These are phyloP conservation scores for Fusarium tricinctum DNA, from an alignment of 2,329 filamentous ascomycete genomes.

Conservation along the genomic window DNA sequence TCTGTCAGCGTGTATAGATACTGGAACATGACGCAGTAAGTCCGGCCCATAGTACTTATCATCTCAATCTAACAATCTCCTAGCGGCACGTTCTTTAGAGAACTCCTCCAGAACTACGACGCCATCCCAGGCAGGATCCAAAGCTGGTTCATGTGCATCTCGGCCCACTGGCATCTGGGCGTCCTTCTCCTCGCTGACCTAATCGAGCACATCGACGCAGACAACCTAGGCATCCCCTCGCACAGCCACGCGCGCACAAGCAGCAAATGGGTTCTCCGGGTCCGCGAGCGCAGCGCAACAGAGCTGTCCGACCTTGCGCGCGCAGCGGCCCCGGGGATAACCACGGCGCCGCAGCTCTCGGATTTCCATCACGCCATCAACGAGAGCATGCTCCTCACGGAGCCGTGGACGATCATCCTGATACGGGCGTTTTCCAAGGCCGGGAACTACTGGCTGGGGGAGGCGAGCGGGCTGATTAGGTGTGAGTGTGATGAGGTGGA, in stretches of 20 bases:
- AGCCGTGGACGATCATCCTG: constrained; percentile 70
- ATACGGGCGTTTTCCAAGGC: constrained; percentile 66
- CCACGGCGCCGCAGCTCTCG: constrained; percentile 38
- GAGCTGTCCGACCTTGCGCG: constrained; percentile 64
- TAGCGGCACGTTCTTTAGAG: constrained; percentile 62
- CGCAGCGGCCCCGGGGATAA: constrained; percentile 55
- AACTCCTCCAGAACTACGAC: constrained; percentile 64
- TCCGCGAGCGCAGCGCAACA: constrained; percentile 60
- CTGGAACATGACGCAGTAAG: constrained; percentile 64
- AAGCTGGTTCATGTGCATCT: constrained; percentile 71
- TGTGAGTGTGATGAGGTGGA: constrained; percentile 45
- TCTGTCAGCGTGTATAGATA: constrained; percentile 65
- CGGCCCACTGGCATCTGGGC: constrained; percentile 70
- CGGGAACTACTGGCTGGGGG: constrained; percentile 54
- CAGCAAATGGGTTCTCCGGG: constrained; percentile 54
- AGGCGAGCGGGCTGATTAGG: constrained; percentile 42
- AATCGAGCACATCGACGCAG: constrained; percentile 64
- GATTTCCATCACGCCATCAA: constrained; percentile 67
- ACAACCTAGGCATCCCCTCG: constrained; percentile 41
- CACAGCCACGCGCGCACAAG: constrained; percentile 44
- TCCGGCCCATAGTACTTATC: accelerated
- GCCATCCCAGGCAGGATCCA: constrained; percentile 65
- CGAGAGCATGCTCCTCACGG: constrained; percentile 67
- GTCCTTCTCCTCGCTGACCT: constrained; percentile 68
- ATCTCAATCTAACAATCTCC: not conserved